Evolutionary conservation across 2,329 filamentous ascomycete genomes (phyloP).

Genomic region (Aspergillus tanneri): DNA sequence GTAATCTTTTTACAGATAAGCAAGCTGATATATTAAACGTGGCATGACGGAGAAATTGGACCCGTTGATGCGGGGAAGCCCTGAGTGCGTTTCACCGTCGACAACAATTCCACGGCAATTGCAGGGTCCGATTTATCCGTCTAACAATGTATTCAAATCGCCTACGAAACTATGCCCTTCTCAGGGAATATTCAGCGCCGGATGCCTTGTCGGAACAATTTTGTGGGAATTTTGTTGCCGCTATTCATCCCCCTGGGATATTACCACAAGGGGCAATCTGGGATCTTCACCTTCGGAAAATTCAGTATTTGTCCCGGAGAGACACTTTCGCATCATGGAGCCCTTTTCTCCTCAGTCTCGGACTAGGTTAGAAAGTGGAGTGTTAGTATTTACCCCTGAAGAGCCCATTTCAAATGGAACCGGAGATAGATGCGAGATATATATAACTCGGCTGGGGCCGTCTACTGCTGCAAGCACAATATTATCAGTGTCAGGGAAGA

Average conservation of each 20-base stretch:
- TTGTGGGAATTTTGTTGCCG: neutral
- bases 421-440: neutral
- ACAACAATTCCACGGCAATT: neutral
- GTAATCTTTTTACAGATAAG: too few species aligned
- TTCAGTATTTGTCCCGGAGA: neutral
- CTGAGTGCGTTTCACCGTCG: neutral
- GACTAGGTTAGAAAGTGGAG: neutral
- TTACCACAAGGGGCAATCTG: constrained; percentile 11
- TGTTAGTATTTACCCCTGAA: neutral
- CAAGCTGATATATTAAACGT: too few species aligned
- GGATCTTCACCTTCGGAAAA: too few species aligned
- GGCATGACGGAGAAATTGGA: neutral
- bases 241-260: constrained; percentile 14
- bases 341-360: neutral
- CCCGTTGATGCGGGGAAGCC: neutral
- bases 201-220: neutral
- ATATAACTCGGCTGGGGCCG: constrained; percentile 8
- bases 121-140: neutral
- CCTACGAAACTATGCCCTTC: neutral
- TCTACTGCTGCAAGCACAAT: neutral
- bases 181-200: neutral
- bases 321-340: neutral
- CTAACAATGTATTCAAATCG: neutral
- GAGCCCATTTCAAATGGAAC: neutral
- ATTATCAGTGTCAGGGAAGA: constrained; percentile 2